Evolutionary conservation across 352 stramenopile species (phyloP), one percentile per base, ranked within the genome.

Genomic region (Aphanomyces stellatus): DNA sequence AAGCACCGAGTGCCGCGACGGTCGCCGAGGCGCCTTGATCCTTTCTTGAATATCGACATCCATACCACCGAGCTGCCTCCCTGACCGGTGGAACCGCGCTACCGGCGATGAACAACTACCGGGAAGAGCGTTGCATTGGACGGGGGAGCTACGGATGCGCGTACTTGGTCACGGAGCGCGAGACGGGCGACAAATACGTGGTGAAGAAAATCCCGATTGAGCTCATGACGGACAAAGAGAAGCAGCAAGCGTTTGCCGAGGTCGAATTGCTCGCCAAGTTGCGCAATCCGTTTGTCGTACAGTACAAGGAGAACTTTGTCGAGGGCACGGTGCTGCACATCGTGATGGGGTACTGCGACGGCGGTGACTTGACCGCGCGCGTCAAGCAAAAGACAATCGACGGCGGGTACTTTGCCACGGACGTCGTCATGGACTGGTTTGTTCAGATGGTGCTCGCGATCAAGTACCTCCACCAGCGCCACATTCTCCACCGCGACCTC

Each of bases 321-420:
- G 62, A 77, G 43, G 71, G 79, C 51, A 81, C 89, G 53, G 78
- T 91, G 22, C 79, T 98, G 61, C 95, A 95, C 71, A 97, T 98
- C 66, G 88, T 96, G 57, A 98, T 98, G 94, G 88, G 90, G 28
- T 98, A 98, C 69, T 98, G 91, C 69, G 94, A 98, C 73, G 90
- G 92, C 24, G 90, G 90, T 7, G 88, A 97, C 70, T 72, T 93
- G 53, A 76, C 84, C 0, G 77, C 69, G 3, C 77, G 78, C 42
- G 88, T 93, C 56, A 80, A 85, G 43, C 71, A 79, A 35, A 80
- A 80, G 66, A 11, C 25, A 6, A 10, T 27, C 8, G 19, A 31
- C 40, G 74, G 72, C 60, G 76, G 72, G 6, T 88, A 84, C 68
- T 90, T 93, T 51, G 67, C 77, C 51, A 79, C 79, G 1, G 67